Evolutionary conservation across 257 asterid genomes (phyloP), one percentile per base, ranked within the genome.

Genomic region (Ballota nigra): DNA sequence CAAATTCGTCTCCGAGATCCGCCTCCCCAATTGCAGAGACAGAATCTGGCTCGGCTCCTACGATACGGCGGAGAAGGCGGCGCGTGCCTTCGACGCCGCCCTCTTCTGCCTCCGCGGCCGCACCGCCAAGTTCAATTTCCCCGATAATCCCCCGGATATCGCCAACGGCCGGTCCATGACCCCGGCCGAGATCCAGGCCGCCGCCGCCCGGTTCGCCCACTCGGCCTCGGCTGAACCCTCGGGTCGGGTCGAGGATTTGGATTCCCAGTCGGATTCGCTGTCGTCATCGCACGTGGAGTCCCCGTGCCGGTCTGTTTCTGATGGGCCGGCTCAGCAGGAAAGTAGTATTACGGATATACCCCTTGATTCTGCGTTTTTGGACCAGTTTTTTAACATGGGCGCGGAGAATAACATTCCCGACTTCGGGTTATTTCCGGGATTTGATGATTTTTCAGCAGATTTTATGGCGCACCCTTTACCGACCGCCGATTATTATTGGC

Each of bases 31-130:
- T 26, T 86, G 93, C 66, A 40, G 97, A 58, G 91, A 88, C 9
- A 77, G 96, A 38, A 87, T 89, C 11, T 89, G 97, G 96, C 59
- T 91, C 20, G 97, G 96, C 0, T 88, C 97, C 2, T 87, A 82
- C 63, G 89, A 81, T 55, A 84, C 96, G 5, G 81, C 93, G 0
- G 90, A 83, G 68, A 86, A 90, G 68, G 97, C 97, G 22, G 96
- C 97, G 43, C 81, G 85, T 29, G 97, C 97, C 0, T 91, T 86
- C 57, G 94, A 88, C 79, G 92, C 92, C 0, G 96, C 94, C 0
- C 88, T 77, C 4, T 83, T 71, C 76, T 88, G 97, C 73, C 83
- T 88, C 15, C 92, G 97, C 5, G 96, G 96, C 68, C n/a, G 31
- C 19, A 59, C 56, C 29, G 95, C 91, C 1, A 87, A 76, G 56